Evolutionary conservation across 2,329 filamentous ascomycete species (phyloP).

Genomic region (Mycosphaerelloides madeirae): DNA sequence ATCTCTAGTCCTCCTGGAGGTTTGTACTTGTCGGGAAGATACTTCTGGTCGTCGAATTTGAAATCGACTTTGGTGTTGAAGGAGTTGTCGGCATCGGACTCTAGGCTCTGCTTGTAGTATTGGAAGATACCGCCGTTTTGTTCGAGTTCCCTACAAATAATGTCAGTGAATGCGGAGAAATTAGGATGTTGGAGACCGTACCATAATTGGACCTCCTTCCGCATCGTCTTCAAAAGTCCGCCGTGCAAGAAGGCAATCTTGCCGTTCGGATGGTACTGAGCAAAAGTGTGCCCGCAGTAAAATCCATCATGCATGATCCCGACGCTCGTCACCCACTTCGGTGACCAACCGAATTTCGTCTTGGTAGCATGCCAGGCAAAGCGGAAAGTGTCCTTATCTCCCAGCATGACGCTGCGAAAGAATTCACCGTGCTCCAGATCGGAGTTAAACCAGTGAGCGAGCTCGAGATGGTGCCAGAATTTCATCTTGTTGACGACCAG

Average conservation of each 20-base stretch:
- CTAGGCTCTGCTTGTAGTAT: slow-evolving; percentile 20
- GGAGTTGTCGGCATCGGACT: slow-evolving; percentile 5
- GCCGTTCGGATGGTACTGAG: slow-evolving; percentile 30
- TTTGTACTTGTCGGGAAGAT: slow-evolving; percentile 2
- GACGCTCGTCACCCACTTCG: slow-evolving; percentile 26
- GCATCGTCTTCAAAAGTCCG: slow-evolving; percentile 28
- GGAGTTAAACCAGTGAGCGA: slow-evolving; percentile 31
- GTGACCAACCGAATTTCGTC: slow-evolving; percentile 26
- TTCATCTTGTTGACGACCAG: slow-evolving; percentile 32
- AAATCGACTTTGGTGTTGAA: background rate
- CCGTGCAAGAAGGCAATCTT: slow-evolving; percentile 30
- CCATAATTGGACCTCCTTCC: slow-evolving; percentile 7
- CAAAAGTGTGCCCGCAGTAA: slow-evolving; percentile 32
- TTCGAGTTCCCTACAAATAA: slow-evolving; percentile 19
- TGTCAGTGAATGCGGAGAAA: too few species aligned
- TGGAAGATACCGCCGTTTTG: slow-evolving; percentile 23
- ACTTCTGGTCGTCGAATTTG: slow-evolving; percentile 2
- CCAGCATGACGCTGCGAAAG: slow-evolving; percentile 26
- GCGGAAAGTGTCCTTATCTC: slow-evolving; percentile 34
- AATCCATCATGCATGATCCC: slow-evolving; percentile 17
- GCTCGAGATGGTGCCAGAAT: slow-evolving; percentile 34
- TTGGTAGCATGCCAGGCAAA: slow-evolving; percentile 32
- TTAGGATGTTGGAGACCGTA: too few species aligned
- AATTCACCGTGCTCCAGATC: slow-evolving; percentile 8
- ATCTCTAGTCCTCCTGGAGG: slow-evolving; percentile 3